Evolutionary conservation across 2,329 filamentous ascomycete genomes (phyloP), one percentile per base, ranked within the genome.

Genomic region (Claviceps sp.): DNA sequence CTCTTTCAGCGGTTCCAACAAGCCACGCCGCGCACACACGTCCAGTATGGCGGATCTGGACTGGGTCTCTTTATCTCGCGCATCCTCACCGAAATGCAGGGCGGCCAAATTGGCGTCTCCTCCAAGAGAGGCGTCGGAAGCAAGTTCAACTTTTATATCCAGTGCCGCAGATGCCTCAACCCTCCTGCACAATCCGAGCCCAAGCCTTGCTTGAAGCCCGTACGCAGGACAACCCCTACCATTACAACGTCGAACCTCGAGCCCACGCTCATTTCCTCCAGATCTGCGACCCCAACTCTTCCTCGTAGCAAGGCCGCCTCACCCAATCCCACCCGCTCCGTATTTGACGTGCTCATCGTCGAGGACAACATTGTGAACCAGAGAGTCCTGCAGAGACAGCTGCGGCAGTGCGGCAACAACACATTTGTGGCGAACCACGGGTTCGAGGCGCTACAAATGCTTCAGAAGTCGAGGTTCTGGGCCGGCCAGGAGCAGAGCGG

Each of bases 61-160:
- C 68, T 87, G 0, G 83, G 83, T 0, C 69, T 90, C 1, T 89
- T 88, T 68, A 89, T 90, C 61, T 87, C 82, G 4, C 76, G 85
- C 39, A 85, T 86, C 58, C 68, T 90, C 47, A 86, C 83, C 1
- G 85, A 89, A 62, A 69, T 89, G 48, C 86, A 89, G 66, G 85
- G 85, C 14, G 86, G 86, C 2, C 83, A 88, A 61, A 87, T 89
- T 51, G 85, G 85, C 7, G 84, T 89, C 2, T 74, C 76, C 1
- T 86, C 83, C 0, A 70, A 78, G 54, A 76, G 80, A 52, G 85
- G 82, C 13, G 72, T 79, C 39, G 86, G 86, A 40, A 86, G 82
- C 64, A 86, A 79, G 0, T 89, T 89, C 64, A 83, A 80, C 29
- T 89, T 90, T 63, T 89, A 87, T 62, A 76, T 89, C 63, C 83